A percentile compares a stretch with the other conserved stretches of the same genome.
These are phyloP conservation scores for Boeremia exigua DNA, from an alignment of 2,329 filamentous ascomycete species.

Conservation along the genomic window DNA sequence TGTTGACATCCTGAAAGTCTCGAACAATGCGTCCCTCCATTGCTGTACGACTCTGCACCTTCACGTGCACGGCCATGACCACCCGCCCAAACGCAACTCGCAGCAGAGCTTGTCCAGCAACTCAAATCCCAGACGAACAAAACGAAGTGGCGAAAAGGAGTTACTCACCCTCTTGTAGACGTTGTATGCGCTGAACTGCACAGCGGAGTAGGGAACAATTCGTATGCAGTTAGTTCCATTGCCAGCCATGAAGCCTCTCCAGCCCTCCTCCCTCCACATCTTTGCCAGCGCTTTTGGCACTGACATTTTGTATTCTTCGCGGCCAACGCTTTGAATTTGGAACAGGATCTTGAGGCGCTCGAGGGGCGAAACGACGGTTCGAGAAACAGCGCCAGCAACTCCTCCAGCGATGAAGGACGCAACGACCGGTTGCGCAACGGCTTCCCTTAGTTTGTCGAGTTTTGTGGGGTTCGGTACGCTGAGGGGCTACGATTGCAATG, in stretches of 20 bases:
- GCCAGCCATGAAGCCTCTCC: slow-evolving; percentile 95
- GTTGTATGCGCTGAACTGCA: slow-evolving; percentile 98
- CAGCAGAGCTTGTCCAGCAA: neutral
- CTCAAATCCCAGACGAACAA: neutral
- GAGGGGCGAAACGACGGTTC: slow-evolving; percentile 94
- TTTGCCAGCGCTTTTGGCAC: slow-evolving; percentile 87
- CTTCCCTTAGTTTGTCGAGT: slow-evolving; percentile 35
- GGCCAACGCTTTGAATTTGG: slow-evolving; percentile 88
- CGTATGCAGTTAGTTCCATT: slow-evolving; percentile 99
- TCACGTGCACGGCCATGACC: neutral
- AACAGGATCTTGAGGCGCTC: slow-evolving; percentile 98
- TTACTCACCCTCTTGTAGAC: slow-evolving; percentile 85
- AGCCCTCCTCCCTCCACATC: slow-evolving; percentile 97
- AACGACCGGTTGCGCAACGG: slow-evolving; percentile 79
- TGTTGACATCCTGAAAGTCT: neutral
- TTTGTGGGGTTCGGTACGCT: slow-evolving; percentile 25
- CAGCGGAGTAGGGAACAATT: slow-evolving; percentile 96
- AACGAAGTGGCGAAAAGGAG: neutral
- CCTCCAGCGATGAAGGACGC: slow-evolving; percentile 95
- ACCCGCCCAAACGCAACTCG: neutral
- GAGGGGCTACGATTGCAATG: slow-evolving; percentile 20
- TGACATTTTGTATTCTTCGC: slow-evolving; percentile 91
- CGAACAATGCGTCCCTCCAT: neutral
- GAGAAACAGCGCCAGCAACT: slow-evolving; percentile 93
- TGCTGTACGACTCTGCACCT: neutral